These are phyloP conservation scores for Globisporangium paddicum DNA, from an alignment of 352 stramenopile species.

Conservation along the genomic window DNA sequence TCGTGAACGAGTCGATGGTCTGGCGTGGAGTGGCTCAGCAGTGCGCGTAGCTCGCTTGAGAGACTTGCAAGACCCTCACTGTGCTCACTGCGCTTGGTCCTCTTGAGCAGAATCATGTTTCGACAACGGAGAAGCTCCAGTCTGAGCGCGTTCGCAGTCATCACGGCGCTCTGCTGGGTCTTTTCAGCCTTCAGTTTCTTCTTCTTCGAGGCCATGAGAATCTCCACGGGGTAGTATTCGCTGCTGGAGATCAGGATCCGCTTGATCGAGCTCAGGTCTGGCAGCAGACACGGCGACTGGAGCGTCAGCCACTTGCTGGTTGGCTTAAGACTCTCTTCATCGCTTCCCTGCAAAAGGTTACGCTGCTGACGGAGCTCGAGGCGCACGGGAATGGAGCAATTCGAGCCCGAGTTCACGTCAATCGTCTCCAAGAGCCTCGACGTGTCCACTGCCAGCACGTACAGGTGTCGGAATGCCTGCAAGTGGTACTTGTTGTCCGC, in stretches of 20 bases:
- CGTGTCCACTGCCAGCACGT: constrained; percentile 79
- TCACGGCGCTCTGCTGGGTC: neutral
- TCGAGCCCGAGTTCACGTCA: constrained; percentile 53
- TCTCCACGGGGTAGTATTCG: constrained; percentile 71
- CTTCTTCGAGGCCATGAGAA: constrained; percentile 23
- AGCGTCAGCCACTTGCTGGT: constrained; percentile 19
- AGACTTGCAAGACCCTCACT: constrained; percentile 9
- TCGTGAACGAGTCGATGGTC: neutral
- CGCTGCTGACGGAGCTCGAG: constrained; percentile 27
- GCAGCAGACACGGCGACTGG: constrained; percentile 67
- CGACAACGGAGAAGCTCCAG: constrained; percentile 49
- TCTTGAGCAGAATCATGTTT: constrained; percentile 63
- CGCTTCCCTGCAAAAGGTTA: neutral
- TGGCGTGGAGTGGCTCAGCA: constrained; percentile 4
- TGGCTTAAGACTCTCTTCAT: neutral
- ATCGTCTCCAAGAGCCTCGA: constrained; percentile 69
- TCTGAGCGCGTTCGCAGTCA: constrained; percentile 49
- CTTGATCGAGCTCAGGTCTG: constrained; percentile 50
- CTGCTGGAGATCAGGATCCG: constrained; percentile 42
- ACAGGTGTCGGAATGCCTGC: constrained; percentile 89
- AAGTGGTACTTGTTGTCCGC: constrained; percentile 93
- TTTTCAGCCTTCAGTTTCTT: neutral
- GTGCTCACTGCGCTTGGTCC: constrained; percentile 21
- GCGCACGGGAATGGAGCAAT: constrained; percentile 39
- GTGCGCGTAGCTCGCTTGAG: constrained; percentile 15